Evolutionary conservation across 2,329 filamentous ascomycete genomes (phyloP).

Genomic region (Juglanconis juglandina): DNA sequence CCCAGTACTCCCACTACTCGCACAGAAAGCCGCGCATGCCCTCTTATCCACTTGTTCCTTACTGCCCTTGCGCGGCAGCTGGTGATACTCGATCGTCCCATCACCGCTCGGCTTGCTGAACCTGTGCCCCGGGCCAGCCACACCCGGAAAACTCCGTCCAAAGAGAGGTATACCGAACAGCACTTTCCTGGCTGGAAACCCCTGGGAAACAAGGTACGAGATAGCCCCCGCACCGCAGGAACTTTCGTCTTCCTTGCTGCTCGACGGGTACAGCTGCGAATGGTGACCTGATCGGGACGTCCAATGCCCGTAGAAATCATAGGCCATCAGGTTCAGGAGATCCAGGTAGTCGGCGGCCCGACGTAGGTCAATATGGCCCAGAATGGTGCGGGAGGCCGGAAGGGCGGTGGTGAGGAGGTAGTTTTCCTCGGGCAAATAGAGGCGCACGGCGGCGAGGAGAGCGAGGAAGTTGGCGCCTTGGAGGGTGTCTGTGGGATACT

Average conservation of each 20-base stretch:
- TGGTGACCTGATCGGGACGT: conserved; percentile 67
- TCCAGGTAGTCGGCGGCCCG: conserved; percentile 65
- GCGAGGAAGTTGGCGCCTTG: conserved; percentile 69
- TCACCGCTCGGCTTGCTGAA: conserved; percentile 57
- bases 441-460: conserved; percentile 63
- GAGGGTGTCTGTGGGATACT: conserved; percentile 64
- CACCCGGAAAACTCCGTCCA: conserved; percentile 69
- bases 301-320: conserved; percentile 76
- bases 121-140: conserved; percentile 60
- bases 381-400: conserved; percentile 62
- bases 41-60: conserved; percentile 67
- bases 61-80: conserved; percentile 60
- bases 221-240: conserved; percentile 69
- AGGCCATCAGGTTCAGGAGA: conserved; percentile 74
- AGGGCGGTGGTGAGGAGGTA: conserved; percentile 72
- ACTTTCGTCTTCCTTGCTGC: conserved; percentile 48
- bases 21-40: conserved; percentile 67
- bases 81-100: conserved; percentile 70
- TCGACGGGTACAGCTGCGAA: conserved; percentile 66
- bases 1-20: conserved; percentile 55
- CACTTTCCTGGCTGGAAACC: conserved; percentile 68
- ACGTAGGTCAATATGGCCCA: conserved; percentile 66
- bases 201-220: conserved; percentile 60
- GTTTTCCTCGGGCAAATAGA: conserved; percentile 63
- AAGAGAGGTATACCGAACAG: conserved; percentile 73